These are phyloP conservation scores for Candida endomychidarum DNA, from an alignment of 805 yeast genomes.

Conservation along the genomic window DNA sequence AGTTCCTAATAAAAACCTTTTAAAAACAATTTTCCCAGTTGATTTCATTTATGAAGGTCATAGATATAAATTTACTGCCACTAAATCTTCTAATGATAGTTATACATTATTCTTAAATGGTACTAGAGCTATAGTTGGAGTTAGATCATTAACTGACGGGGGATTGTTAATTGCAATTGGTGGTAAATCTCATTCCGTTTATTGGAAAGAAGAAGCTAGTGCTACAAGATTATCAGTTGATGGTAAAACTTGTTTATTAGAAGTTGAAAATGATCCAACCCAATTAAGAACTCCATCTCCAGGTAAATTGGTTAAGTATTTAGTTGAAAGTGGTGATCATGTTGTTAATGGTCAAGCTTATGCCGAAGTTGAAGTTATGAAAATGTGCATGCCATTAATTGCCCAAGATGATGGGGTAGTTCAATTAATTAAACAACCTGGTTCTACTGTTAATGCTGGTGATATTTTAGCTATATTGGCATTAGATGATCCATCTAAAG, in stretches of 20 bases:
- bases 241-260: constrained; percentile 90
- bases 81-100: constrained; percentile 81
- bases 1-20: constrained; percentile 77
- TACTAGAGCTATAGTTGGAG: constrained; percentile 83
- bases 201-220: constrained; percentile 97
- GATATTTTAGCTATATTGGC: constrained; percentile 94
- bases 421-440: constrained; percentile 95
- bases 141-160: constrained; percentile 89
- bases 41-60: constrained; percentile 95
- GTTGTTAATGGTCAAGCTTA: constrained; percentile 87
- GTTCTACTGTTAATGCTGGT: constrained; percentile 95
- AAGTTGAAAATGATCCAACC: constrained; percentile 97
- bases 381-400: constrained; percentile 97
- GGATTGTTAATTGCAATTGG: constrained; percentile 85
- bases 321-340: constrained; percentile 96
- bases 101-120: constrained; percentile 94
- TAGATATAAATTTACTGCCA: constrained; percentile 92
- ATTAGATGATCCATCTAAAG: constrained; percentile 94
- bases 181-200: constrained; percentile 91
- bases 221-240: constrained; percentile 95
- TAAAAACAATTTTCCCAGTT: constrained; percentile 86
- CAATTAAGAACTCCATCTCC: constrained; percentile 99
- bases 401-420: constrained; percentile 93
- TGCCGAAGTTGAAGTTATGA: constrained; percentile 99
- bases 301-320: constrained; percentile 90